phyloP scores from a whole-genome alignment of 73 alveolate species.

The Tetrahymena malaccensis region DNA sequence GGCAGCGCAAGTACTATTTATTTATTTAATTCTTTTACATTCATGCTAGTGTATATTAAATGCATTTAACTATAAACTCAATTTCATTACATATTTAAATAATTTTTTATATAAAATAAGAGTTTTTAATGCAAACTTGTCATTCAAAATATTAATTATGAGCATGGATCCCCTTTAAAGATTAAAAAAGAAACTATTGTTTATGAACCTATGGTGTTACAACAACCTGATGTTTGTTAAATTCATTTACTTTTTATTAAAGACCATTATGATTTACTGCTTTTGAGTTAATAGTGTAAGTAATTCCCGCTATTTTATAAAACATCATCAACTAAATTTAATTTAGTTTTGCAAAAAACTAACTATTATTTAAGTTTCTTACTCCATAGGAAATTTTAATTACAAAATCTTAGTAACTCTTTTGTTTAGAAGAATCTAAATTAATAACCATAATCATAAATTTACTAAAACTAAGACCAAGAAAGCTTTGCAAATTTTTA shows the following conservation, averaged over 20 bases:
- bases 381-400: not conserved
- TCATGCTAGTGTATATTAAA: too few species aligned
- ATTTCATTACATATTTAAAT: not conserved
- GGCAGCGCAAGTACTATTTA: not conserved
- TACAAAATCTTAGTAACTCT: not conserved
- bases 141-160: not conserved
- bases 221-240: not conserved
- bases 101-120: not conserved
- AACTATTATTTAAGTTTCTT: not conserved
- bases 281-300: not conserved
- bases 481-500: not conserved
- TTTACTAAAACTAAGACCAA: not conserved
- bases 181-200: not conserved
- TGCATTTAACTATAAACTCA: too few species aligned
- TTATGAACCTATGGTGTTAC: not conserved
- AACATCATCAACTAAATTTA: not conserved
- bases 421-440: not conserved
- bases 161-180: not conserved
- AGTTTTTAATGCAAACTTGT: not conserved
- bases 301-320: not conserved
- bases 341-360: not conserved
- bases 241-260: not conserved
- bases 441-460: too few species aligned
- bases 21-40: not conserved
- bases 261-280: not conserved